Evolutionary conservation across 1,284 basidiomycete species (phyloP).

Genomic region (Cutaneotrichosporon dermatis): DNA sequence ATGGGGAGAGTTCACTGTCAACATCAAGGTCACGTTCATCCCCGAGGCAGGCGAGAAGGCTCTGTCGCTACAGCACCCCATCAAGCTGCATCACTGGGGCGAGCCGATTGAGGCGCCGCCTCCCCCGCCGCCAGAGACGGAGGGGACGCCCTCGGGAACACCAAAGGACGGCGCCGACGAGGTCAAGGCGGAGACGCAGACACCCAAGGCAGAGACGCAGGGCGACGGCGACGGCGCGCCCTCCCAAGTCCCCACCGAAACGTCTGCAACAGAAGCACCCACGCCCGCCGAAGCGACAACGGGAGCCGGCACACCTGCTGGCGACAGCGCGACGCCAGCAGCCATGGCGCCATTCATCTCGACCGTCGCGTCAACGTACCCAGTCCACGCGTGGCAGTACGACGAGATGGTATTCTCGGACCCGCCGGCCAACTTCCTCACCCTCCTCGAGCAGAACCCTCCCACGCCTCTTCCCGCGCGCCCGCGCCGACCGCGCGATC

Average conservation of each 20-base stretch:
- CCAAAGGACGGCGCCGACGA: constrained; percentile 10
- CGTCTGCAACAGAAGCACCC: constrained; percentile 14
- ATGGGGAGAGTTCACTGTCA: constrained; percentile 98
- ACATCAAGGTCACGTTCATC: constrained; percentile 90
- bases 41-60: constrained; percentile 88
- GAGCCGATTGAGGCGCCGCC: constrained; percentile 46
- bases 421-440: constrained; percentile 83
- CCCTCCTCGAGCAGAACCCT: constrained; percentile 72
- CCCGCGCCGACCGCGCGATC: constrained; percentile 50
- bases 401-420: constrained; percentile 97
- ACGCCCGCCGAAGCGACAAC: constrained; percentile 6
- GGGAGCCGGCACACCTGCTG: neutral
- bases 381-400: constrained; percentile 98
- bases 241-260: neutral
- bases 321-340: too few species aligned
- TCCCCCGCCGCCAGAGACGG: constrained; percentile 45
- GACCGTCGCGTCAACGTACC: constrained; percentile 30
- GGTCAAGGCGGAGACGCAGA: constrained; percentile 12
- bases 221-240: neutral
- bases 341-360: neutral
- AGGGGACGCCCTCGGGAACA: constrained; percentile 5
- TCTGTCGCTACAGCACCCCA: constrained; percentile 78
- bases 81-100: constrained; percentile 96
- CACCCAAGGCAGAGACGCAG: constrained; percentile 1
- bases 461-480: constrained; percentile 73